A percentile compares a stretch with the other conserved stretches of the same genome.
Evolutionary conservation across 306 rosid species (phyloP).

Genomic region (Oxytropis ochrocephala): DNA sequence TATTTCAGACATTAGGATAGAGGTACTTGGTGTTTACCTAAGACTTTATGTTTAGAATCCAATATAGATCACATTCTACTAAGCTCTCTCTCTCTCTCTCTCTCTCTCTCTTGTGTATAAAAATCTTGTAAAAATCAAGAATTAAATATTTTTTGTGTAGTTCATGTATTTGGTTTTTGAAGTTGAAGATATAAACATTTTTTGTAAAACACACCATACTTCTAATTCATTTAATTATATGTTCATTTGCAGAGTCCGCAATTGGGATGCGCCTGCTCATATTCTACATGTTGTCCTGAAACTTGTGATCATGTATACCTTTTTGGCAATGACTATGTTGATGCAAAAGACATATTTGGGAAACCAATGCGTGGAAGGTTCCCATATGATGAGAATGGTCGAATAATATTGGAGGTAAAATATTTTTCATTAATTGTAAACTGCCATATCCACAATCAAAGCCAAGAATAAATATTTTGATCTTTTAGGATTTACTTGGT

Average conservation of each 20-base stretch:
- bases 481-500: conserved; percentile 7
- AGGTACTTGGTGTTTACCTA: background rate
- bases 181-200: conserved; percentile 4
- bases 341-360: conserved; percentile 83
- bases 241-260: conserved; percentile 55
- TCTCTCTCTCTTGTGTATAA: background rate
- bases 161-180: background rate
- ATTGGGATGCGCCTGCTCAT: conserved; percentile 75
- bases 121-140: background rate
- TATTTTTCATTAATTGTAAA: conserved; percentile 16
- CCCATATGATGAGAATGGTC: conserved; percentile 83
- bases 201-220: background rate
- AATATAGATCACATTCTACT: background rate
- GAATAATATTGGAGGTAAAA: conserved; percentile 84
- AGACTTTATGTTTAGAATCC: background rate
- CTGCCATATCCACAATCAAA: conserved; percentile 8
- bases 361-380: conserved; percentile 85
- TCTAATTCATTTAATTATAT: background rate
- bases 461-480: conserved; percentile 17
- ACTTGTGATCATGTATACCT: conserved; percentile 93
- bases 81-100: background rate
- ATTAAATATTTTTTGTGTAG: background rate
- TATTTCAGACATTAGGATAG: background rate
- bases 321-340: conserved; percentile 82
- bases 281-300: conserved; percentile 66